phyloP scores from a whole-genome alignment of 768 basidiomycete species.

The Tylopilus vinaceipallidus region DNA sequence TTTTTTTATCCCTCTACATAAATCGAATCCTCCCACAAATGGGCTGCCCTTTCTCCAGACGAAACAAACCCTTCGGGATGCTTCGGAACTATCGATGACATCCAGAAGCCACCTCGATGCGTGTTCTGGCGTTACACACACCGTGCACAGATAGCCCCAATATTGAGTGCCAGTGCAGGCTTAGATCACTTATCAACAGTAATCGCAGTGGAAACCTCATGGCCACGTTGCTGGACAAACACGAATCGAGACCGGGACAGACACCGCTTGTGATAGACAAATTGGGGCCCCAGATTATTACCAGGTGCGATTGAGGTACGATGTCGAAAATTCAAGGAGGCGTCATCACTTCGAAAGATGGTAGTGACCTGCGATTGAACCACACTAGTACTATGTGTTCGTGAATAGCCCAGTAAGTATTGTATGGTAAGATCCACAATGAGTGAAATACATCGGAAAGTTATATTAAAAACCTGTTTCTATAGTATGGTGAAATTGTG shows the following conservation, averaged over 20 bases:
- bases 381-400: neutral
- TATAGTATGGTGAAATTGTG: constrained; percentile 26
- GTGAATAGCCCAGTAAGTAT: constrained; percentile 21
- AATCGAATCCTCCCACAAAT: neutral
- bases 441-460: constrained; percentile 25
- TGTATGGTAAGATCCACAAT: constrained; percentile 19
- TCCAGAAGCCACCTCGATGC: neutral
- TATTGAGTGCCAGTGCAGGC: too few species aligned
- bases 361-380: neutral
- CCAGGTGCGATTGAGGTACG: neutral
- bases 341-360: neutral
- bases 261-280: neutral
- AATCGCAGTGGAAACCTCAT: neutral
- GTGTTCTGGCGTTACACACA: constrained; percentile 1
- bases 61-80: neutral
- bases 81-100: constrained; percentile 5
- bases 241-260: neutral
- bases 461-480: constrained; percentile 27
- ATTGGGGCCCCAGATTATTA: neutral
- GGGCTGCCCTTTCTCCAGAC: neutral
- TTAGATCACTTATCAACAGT: constrained; percentile 3
- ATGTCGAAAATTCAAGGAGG: neutral
- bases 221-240: neutral
- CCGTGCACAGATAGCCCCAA: too few species aligned
- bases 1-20: neutral